These are phyloP conservation scores for Penicillium sp. DNA, from an alignment of 2,329 filamentous ascomycete genomes.

Conservation along the genomic window DNA sequence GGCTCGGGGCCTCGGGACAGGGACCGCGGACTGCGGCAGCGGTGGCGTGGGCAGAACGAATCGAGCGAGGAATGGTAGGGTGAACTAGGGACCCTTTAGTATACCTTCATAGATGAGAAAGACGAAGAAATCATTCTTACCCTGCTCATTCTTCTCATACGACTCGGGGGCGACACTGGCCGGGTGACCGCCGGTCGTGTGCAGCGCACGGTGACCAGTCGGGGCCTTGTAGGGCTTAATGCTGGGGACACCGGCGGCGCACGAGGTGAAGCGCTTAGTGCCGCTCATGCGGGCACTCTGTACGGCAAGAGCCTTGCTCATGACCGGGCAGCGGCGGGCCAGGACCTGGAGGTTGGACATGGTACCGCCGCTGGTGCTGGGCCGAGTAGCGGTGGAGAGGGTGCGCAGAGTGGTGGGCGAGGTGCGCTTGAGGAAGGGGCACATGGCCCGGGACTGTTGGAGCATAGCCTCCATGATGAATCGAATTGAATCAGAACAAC, in stretches of 20 bases:
- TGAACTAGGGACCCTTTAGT: slow-evolving; percentile 22
- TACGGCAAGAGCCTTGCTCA: slow-evolving; percentile 94
- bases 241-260: slow-evolving; percentile 30
- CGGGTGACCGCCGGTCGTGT: slow-evolving; percentile 74
- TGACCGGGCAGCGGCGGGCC: slow-evolving; percentile 92
- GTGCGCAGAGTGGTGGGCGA: slow-evolving; percentile 88
- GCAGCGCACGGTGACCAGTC: slow-evolving; percentile 68
- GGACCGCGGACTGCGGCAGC: slow-evolving; percentile 38
- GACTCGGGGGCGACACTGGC: slow-evolving; percentile 68
- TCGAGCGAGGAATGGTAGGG: slow-evolving; percentile 25
- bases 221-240: slow-evolving; percentile 49
- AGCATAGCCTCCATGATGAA: slow-evolving; percentile 82
- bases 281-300: slow-evolving; percentile 55
- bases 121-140: slow-evolving; percentile 34
- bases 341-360: slow-evolving; percentile 97
- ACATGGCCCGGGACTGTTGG: slow-evolving; percentile 93
- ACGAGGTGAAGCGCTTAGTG: slow-evolving; percentile 40
- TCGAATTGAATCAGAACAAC: slow-evolving; percentile 6
- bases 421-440: slow-evolving; percentile 93
- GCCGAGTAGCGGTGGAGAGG: slow-evolving; percentile 67
- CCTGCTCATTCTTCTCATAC: slow-evolving; percentile 51
- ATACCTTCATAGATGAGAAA: background rate
- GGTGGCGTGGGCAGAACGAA: slow-evolving; percentile 24
- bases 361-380: slow-evolving; percentile 77
- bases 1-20: slow-evolving; percentile 49